phyloP scores from a whole-genome alignment of 768 basidiomycete genomes.

The Agaricus subrufescens region DNA sequence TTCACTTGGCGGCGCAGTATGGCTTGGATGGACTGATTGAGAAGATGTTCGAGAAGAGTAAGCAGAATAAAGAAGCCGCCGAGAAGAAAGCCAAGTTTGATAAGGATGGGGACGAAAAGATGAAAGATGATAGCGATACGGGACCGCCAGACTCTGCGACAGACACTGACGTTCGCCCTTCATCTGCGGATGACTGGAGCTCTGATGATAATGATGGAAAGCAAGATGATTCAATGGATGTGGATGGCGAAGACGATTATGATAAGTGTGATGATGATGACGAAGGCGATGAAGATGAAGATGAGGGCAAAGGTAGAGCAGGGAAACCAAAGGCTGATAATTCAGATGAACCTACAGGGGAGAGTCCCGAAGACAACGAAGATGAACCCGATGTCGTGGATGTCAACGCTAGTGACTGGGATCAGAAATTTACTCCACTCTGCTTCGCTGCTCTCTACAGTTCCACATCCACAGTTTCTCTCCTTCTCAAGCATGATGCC shows the following conservation, averaged over 20 bases:
- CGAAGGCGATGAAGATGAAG: constrained; percentile 18
- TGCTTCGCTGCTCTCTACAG: constrained; percentile 46
- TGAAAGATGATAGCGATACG: constrained; percentile 14
- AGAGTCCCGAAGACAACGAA: constrained; percentile 43
- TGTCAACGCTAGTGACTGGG: constrained; percentile 53
- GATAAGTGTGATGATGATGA: constrained; percentile 23
- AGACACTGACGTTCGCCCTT: constrained; percentile 25
- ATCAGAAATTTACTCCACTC: constrained; percentile 49
- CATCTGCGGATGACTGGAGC: constrained; percentile 49
- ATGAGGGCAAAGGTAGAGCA: constrained; percentile 12
- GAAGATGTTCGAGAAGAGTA: constrained; percentile 49
- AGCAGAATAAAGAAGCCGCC: constrained; percentile 27
- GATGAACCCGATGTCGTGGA: constrained; percentile 54
- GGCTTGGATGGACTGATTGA: constrained; percentile 35
- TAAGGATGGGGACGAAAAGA: constrained; percentile 20
- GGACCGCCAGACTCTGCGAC: constrained; percentile 10
- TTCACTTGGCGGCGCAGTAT: constrained; percentile 54
- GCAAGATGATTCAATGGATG: constrained; percentile 30
- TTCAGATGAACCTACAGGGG: constrained; percentile 18
- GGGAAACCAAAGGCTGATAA: constrained; percentile 12
- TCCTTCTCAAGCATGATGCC: constrained; percentile 42
- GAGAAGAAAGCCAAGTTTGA: constrained; percentile 18
- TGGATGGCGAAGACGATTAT: constrained; percentile 18
- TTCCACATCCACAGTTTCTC: constrained; percentile 38
- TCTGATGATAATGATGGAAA: constrained; percentile 36